Evolutionary conservation across 495 filamentous ascomycete species (phyloP).

Genomic region (Tuber magnatum): DNA sequence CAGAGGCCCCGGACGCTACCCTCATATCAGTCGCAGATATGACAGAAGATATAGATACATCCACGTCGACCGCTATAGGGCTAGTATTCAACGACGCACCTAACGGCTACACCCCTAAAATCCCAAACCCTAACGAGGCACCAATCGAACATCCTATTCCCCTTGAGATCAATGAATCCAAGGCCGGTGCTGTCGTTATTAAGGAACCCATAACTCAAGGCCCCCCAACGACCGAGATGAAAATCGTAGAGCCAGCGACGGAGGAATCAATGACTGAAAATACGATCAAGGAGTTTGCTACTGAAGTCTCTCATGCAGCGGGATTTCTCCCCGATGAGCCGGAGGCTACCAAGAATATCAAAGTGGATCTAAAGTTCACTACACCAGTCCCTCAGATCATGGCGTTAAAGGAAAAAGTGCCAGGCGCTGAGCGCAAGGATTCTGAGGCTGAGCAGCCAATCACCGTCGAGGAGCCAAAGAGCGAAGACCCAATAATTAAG

Average conservation of each 20-base stretch:
- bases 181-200: neutral
- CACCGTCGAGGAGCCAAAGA: neutral
- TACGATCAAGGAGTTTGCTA: neutral
- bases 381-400: neutral
- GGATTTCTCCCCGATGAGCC: neutral
- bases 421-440: slow-evolving; percentile 1
- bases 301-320: neutral
- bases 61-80: neutral
- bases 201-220: neutral
- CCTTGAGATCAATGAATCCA: neutral
- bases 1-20: neutral
- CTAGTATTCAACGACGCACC: neutral
- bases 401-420: slow-evolving; percentile 12
- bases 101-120: neutral
- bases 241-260: neutral
- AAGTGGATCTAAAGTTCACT: neutral
- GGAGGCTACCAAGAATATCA: neutral
- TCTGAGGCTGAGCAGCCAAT: slow-evolving; percentile 13
- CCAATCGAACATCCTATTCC: neutral
- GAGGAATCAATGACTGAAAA: neutral
- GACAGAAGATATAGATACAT: neutral
- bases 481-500: neutral
- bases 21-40: neutral
- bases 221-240: neutral
- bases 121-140: neutral